phyloP scores from a whole-genome alignment of 176 grass and related monocot genomes.

The Oryza meyeriana region DNA sequence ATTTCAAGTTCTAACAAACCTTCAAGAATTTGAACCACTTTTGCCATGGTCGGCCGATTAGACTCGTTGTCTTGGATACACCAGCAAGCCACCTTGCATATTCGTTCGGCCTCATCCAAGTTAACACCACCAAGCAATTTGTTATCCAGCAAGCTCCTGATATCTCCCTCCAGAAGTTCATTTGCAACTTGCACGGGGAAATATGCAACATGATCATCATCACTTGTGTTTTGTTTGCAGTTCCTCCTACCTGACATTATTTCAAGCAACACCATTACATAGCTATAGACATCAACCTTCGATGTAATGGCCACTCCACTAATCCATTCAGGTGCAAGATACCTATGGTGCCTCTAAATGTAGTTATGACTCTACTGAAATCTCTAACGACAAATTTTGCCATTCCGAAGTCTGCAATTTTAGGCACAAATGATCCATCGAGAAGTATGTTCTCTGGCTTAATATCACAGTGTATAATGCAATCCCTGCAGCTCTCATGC shows the following conservation, averaged over 20 bases:
- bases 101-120: slow-evolving; percentile 33
- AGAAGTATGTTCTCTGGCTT: not conserved
- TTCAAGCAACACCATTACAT: slow-evolving; percentile 53
- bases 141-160: slow-evolving; percentile 29
- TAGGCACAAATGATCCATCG: not conserved
- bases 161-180: slow-evolving; percentile 18
- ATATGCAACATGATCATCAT: not conserved
- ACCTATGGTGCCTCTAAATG: slow-evolving; percentile 45
- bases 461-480: not conserved
- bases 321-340: slow-evolving; percentile 56
- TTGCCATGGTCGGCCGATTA: slow-evolving; percentile 38
- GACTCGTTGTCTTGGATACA: slow-evolving; percentile 42
- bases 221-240: not conserved
- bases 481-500: not conserved
- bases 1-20: slow-evolving; percentile 30
- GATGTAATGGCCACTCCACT: slow-evolving; percentile 31
- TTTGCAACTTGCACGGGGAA: slow-evolving; percentile 45
- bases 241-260: slow-evolving; percentile 42
- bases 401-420: not conserved
- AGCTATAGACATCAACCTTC: slow-evolving; percentile 57
- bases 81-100: slow-evolving; percentile 47
- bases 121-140: slow-evolving; percentile 8
- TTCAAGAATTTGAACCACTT: slow-evolving; percentile 43
- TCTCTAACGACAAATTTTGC: slow-evolving; percentile 12
- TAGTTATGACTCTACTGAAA: slow-evolving; percentile 48